Evolutionary conservation across 129 eudicot species (phyloP).

Genomic region (Flaveria trinervia): DNA sequence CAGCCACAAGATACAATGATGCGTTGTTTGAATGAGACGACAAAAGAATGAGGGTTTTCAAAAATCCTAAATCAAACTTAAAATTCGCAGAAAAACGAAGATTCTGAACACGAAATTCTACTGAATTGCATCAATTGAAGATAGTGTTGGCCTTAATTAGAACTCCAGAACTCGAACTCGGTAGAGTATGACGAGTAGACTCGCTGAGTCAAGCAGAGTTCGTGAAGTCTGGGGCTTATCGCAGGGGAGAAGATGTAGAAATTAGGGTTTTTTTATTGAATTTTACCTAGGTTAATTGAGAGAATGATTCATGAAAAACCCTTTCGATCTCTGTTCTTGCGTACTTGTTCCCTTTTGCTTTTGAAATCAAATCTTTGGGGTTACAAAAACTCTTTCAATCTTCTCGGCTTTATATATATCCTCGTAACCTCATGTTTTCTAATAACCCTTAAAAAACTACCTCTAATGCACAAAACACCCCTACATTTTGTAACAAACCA

Average conservation of each 20-base stretch:
- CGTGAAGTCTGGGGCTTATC: constrained; percentile 36
- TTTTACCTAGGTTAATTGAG: constrained; percentile 32
- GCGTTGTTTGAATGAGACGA: constrained; percentile 5
- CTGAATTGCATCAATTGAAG: constrained; percentile 6
- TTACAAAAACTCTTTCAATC: constrained; percentile 39
- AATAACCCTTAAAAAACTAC: neutral
- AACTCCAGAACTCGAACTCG: constrained; percentile 21
- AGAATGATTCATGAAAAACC: constrained; percentile 33
- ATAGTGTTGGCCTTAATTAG: constrained; percentile 19
- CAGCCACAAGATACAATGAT: neutral
- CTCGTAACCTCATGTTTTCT: constrained; percentile 19
- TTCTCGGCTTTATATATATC: constrained; percentile 40
- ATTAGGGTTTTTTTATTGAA: constrained; percentile 27
- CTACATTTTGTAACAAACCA: neutral
- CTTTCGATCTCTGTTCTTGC: constrained; percentile 22
- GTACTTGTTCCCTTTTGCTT: constrained; percentile 23
- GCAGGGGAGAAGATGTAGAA: constrained; percentile 22
- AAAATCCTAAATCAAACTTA: constrained; percentile 11
- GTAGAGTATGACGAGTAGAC: constrained; percentile 19
- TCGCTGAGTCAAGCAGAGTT: constrained; percentile 27
- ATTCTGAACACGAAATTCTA: neutral
- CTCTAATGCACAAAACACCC: constrained; percentile 1
- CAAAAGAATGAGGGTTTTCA: constrained; percentile 25
- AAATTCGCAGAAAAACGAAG: neutral
- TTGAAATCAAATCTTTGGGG: constrained; percentile 37